These are phyloP conservation scores for Martensiomyces pterosporus DNA, from an alignment of 192 early-diverging fungal genomes.

Conservation along the genomic window DNA sequence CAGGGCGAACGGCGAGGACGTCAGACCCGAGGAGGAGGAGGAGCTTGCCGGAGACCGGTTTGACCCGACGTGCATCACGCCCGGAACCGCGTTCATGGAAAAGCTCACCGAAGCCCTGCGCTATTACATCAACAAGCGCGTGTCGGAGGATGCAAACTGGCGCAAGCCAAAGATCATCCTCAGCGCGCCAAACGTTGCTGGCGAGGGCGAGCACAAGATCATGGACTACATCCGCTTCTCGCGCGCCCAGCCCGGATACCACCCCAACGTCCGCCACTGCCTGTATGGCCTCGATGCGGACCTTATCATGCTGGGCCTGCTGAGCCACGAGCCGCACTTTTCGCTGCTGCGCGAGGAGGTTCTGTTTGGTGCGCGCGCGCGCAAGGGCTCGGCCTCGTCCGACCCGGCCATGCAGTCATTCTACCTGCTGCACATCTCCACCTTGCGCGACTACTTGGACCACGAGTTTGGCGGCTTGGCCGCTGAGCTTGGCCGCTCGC, in stretches of 20 bases:
- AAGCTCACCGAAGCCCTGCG: conserved; percentile 78
- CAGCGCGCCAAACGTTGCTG: conserved; percentile 91
- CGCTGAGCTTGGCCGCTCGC: conserved; percentile 41
- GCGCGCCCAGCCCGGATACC: conserved; percentile 74
- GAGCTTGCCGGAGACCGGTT: conserved; percentile 68
- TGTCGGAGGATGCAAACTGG: conserved; percentile 89
- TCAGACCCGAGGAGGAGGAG: conserved; percentile 66
- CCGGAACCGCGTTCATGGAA: conserved; percentile 95
- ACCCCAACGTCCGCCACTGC: conserved; percentile 88
- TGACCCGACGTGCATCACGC: conserved; percentile 98
- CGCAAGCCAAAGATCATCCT: conserved; percentile 85
- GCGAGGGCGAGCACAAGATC: conserved; percentile 99
- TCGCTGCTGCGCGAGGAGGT: conserved; percentile 96
- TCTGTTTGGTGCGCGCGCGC: conserved; percentile 55
- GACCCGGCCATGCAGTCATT: conserved; percentile 52
- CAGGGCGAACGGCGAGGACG: conserved; percentile 59
- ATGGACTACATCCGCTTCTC: conserved; percentile 96
- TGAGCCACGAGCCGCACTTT: conserved; percentile 97
- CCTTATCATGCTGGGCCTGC: conserved; percentile 92
- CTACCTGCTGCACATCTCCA: conserved; percentile 77
- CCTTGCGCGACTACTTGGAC: conserved; percentile 91
- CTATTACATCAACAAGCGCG: conserved; percentile 87
- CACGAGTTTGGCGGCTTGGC: conserved; percentile 66
- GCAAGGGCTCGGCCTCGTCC: conserved; percentile 20
- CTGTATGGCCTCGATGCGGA: conserved; percentile 98